These are phyloP conservation scores for Sequoia sempervirens DNA, from an alignment of 75 land plant genomes.

Conservation along the genomic window DNA sequence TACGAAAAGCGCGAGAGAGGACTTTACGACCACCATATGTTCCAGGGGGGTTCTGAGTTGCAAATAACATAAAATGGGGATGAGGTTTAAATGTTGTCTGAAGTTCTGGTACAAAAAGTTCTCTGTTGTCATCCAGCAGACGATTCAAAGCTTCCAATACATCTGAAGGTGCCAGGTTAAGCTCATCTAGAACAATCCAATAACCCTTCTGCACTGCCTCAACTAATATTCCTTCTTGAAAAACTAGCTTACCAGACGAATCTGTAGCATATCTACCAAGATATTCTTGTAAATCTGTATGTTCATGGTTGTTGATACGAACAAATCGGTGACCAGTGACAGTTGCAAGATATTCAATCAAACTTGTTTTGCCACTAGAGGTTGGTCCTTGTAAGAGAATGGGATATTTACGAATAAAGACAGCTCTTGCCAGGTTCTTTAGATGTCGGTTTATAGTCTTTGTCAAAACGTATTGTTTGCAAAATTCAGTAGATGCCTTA, in stretches of 20 bases:
- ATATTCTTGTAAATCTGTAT: slow-evolving; percentile 96
- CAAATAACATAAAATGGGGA: slow-evolving; percentile 98
- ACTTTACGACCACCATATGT: slow-evolving; percentile 95
- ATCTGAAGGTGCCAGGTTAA: slow-evolving; percentile 96
- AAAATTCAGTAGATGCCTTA: slow-evolving; percentile 24
- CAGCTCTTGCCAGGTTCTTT: slow-evolving; percentile 76
- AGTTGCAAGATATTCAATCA: slow-evolving; percentile 88
- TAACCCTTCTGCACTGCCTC: slow-evolving; percentile 89
- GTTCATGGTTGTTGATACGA: slow-evolving; percentile 98
- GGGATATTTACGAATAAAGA: slow-evolving; percentile 78
- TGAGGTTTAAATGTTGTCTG: slow-evolving; percentile 74
- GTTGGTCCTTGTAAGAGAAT: slow-evolving; percentile 97
- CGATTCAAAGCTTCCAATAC: slow-evolving; percentile 95
- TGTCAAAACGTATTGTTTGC: slow-evolving; percentile 69
- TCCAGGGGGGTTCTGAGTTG: slow-evolving; percentile 97
- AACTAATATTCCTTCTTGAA: slow-evolving; percentile 89
- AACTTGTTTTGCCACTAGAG: slow-evolving; percentile 98
- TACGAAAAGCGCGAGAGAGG: slow-evolving; percentile 96
- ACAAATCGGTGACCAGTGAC: slow-evolving; percentile 86
- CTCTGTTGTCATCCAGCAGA: slow-evolving; percentile 93
- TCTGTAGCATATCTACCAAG: slow-evolving; percentile 85
- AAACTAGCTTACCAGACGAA: slow-evolving; percentile 73
- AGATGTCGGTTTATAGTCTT: slow-evolving; percentile 68
- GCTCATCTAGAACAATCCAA: slow-evolving; percentile 98
- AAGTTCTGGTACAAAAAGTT: slow-evolving; percentile 94